phyloP scores from a whole-genome alignment of 805 yeast genomes.

The Millerago galiae region DNA sequence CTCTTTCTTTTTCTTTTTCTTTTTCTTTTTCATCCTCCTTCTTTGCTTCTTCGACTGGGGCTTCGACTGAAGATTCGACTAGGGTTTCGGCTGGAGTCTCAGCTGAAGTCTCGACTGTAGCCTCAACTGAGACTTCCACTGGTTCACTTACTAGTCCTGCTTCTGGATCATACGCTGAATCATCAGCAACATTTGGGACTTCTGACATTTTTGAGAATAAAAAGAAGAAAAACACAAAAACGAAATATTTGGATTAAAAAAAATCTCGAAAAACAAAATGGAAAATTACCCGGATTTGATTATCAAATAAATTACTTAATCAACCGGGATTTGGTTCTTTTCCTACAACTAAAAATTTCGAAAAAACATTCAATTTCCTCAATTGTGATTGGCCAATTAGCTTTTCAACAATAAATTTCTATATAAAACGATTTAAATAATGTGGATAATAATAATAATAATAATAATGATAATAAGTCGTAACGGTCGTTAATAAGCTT shows the following conservation, averaged over 20 bases:
- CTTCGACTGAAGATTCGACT: no score
- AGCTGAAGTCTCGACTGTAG: no score
- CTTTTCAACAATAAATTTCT: no score
- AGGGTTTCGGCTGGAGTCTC: no score
- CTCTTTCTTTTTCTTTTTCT: background rate
- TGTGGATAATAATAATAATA: background rate
- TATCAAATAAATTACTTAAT: no score
- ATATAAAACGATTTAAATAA: background rate
- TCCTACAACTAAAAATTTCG: background rate
- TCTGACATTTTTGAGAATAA: background rate
- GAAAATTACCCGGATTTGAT: no score
- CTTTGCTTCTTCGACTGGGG: no score
- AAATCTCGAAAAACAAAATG: background rate
- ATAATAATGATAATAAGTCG: constrained; percentile 1
- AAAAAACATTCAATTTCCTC: background rate
- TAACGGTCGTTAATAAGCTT: constrained; percentile 4
- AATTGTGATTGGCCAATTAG: background rate
- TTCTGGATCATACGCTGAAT: background rate
- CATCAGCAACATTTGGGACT: background rate
- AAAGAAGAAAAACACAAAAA: background rate
- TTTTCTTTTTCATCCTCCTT: no score
- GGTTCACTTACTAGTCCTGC: background rate
- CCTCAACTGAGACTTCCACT: no score
- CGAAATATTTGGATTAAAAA: background rate
- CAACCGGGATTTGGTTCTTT: no score